Conservation (phyloP, 768 basidiomycete species). For the Tylopilus sp. region DNA sequence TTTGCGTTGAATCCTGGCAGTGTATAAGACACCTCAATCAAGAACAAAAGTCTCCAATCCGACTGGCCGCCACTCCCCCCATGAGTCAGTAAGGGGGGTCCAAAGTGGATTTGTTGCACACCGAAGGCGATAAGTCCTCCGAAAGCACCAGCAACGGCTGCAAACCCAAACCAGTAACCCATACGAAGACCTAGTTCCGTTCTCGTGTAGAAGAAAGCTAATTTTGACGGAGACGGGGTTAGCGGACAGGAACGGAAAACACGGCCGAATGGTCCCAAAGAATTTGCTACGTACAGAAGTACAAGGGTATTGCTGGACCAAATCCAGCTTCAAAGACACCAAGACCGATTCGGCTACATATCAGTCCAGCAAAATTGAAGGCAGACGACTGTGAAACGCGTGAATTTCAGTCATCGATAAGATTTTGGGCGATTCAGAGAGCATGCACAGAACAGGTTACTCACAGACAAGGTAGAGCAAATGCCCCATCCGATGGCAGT, state of each 20-base stretch:
- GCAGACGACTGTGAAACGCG: conserved; percentile 48
- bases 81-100: conserved; percentile 18
- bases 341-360: conserved; percentile 58
- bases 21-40: conserved; percentile 54
- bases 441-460: conserved; percentile 3
- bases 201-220: conserved; percentile 80
- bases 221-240: neutral
- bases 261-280: neutral
- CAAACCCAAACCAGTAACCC: conserved; percentile 84
- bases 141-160: conserved; percentile 81
- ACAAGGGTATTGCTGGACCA: conserved; percentile 72
- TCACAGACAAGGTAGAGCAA: conserved; percentile 69
- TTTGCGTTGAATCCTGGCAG: neutral
- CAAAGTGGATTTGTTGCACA: conserved; percentile 60
- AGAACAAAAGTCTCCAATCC: conserved; percentile 49
- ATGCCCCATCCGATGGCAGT: conserved; percentile 72
- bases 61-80: conserved; percentile 29
- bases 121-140: conserved; percentile 84
- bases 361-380: conserved; percentile 56
- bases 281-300: conserved; percentile 55
- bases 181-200: conserved; percentile 70
- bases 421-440: neutral
- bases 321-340: conserved; percentile 79
- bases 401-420: neutral
- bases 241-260: neutral